Conservation (phyloP, 192 early-diverging fungal genomes). For the Linderina pennispora region DNA sequence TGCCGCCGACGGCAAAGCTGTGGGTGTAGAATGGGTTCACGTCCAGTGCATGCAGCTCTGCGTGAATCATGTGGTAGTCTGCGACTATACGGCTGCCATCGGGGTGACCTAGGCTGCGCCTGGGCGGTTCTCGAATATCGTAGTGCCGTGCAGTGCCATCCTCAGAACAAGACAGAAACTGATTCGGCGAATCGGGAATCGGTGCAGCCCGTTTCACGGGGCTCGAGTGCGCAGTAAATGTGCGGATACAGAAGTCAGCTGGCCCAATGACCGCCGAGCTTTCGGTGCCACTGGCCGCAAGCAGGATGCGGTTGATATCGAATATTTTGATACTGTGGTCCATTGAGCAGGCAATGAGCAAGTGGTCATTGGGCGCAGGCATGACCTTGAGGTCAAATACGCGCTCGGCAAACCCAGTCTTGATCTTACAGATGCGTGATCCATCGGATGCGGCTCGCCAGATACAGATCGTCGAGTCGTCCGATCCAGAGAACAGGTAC, state of each 20-base stretch:
- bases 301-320: constrained; percentile 26
- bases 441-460: constrained; percentile 48
- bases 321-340: constrained; percentile 56
- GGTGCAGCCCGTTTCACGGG: constrained; percentile 47
- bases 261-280: constrained; percentile 4
- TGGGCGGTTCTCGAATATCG: constrained; percentile 47
- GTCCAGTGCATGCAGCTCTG: constrained; percentile 48
- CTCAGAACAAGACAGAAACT: constrained; percentile 55
- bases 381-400: constrained; percentile 73
- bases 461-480: constrained; percentile 52
- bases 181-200: constrained; percentile 42
- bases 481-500: constrained; percentile 54
- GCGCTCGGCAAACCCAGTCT: constrained; percentile 65
- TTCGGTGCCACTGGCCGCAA: constrained; percentile 19
- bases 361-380: constrained; percentile 50
- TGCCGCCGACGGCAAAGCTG: constrained; percentile 57
- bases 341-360: constrained; percentile 58
- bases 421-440: constrained; percentile 21
- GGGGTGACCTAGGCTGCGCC: not conserved
- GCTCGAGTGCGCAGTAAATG: constrained; percentile 47
- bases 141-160: constrained; percentile 54
- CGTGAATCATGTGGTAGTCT: constrained; percentile 39
- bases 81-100: constrained; percentile 34
- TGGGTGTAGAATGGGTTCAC: constrained; percentile 43
- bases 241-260: constrained; percentile 22